These are phyloP conservation scores for Cyclotella atomus DNA, from an alignment of 108 stramenopile species.

Conservation along the genomic window DNA sequence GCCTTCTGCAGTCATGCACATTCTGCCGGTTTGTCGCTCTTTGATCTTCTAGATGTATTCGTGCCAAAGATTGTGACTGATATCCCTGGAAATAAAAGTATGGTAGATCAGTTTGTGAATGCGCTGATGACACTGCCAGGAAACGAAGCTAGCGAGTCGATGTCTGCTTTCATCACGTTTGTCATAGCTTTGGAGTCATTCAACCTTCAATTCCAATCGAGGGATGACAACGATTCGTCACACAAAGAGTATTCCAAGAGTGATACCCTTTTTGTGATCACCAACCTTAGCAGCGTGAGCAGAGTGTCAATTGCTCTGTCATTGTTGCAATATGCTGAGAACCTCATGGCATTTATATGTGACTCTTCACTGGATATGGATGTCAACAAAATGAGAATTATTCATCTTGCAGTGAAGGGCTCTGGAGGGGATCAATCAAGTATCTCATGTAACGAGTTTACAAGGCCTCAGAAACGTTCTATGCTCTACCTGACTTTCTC, in stretches of 20 bases:
- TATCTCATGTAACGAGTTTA: constrained; percentile 22
- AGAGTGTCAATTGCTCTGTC: constrained; percentile 39
- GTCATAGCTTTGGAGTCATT: constrained; percentile 43
- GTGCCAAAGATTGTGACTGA: constrained; percentile 36
- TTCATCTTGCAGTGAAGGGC: constrained; percentile 26
- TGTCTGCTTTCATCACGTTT: constrained; percentile 53
- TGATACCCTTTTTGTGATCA: constrained; percentile 23
- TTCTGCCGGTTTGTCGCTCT: constrained; percentile 48
- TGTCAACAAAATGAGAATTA: constrained; percentile 24
- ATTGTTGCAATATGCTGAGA: constrained; percentile 51
- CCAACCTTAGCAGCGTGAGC: constrained; percentile 31
- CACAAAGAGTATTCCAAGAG: constrained; percentile 12
- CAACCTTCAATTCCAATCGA: constrained; percentile 17
- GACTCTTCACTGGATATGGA: constrained; percentile 8
- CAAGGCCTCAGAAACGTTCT: constrained; percentile 41
- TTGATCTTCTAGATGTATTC: constrained; percentile 55
- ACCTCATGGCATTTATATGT: constrained; percentile 43
- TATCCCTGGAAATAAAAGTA: constrained; percentile 19
- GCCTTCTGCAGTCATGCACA: constrained; percentile 61
- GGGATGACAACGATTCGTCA: background rate
- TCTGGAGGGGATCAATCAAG: constrained; percentile 10
- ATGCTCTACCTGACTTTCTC: constrained; percentile 35
- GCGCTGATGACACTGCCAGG: constrained; percentile 43
- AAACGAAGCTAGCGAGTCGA: constrained; percentile 48
- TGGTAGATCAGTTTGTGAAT: constrained; percentile 50